phyloP scores from a whole-genome alignment of 768 basidiomycete genomes.

The Peribolospora kevripleyi region DNA sequence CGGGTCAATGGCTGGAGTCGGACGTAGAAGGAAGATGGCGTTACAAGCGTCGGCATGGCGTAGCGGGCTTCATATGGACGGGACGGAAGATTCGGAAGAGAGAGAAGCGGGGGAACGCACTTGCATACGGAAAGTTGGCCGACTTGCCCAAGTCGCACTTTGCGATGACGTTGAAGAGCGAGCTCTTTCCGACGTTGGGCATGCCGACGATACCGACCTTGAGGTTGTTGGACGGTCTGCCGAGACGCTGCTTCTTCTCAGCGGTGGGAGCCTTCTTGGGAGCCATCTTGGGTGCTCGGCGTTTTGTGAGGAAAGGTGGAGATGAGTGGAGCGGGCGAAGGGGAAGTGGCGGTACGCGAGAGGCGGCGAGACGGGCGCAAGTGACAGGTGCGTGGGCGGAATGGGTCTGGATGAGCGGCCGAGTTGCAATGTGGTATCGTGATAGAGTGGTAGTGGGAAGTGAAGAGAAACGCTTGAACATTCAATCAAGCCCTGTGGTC shows the following conservation, averaged over 20 bases:
- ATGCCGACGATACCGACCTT: constrained; percentile 94
- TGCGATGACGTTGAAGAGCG: constrained; percentile 94
- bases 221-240: constrained; percentile 84
- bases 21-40: no score
- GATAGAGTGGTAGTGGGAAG: no score
- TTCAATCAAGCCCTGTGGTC: no score
- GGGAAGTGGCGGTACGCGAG: no score
- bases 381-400: no score
- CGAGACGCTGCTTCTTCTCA: constrained; percentile 71
- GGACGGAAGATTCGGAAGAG: neutral
- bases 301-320: no score
- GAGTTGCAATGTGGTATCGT: no score
- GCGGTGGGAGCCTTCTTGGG: constrained; percentile 55
- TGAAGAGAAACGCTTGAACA: no score
- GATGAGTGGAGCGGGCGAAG: no score
- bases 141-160: constrained; percentile 80
- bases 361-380: no score
- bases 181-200: constrained; percentile 94
- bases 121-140: constrained; percentile 76
- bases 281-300: constrained; percentile 36
- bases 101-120: neutral
- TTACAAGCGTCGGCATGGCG: no score
- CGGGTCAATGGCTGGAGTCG: constrained; percentile 53
- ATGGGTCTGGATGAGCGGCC: no score
- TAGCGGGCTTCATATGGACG: neutral